Percentiles rank a stretch among this genome's conserved stretches.
phyloP scores from a whole-genome alignment of 805 yeast genomes.

The Saccharomycopsis malanga region DNA sequence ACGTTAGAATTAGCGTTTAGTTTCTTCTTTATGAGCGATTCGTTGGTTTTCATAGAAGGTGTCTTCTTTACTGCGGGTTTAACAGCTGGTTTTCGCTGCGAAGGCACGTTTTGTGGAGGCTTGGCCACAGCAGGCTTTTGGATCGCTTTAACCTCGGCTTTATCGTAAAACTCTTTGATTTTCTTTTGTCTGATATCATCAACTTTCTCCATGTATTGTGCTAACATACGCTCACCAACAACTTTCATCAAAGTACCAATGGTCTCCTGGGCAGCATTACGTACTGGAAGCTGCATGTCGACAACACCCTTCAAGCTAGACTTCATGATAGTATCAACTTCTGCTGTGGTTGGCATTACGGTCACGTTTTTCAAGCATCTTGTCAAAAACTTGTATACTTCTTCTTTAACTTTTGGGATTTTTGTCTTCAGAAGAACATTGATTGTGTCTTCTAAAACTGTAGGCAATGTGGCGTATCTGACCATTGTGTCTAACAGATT shows the following conservation, averaged over 20 bases:
- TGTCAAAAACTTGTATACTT: conserved; percentile 56
- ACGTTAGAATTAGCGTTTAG: conserved; percentile 25
- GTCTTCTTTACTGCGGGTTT: conserved; percentile 21
- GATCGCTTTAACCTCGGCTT: conserved; percentile 46
- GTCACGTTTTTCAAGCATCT: conserved; percentile 52
- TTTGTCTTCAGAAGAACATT: conserved; percentile 41
- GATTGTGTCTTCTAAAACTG: conserved; percentile 46
- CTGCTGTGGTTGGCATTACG: conserved; percentile 42
- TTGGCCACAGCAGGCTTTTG: conserved; percentile 18
- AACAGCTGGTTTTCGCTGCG: not conserved
- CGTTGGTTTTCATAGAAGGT: conserved; percentile 19
- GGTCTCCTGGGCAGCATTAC: conserved; percentile 69
- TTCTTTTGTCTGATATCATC: conserved; percentile 72
- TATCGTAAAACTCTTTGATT: conserved; percentile 50
- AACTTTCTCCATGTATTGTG: conserved; percentile 52
- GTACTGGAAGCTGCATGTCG: conserved; percentile 79
- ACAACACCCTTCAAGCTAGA: conserved; percentile 55
- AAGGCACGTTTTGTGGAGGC: conserved; percentile 26
- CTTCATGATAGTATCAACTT: conserved; percentile 51
- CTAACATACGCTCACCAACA: conserved; percentile 66
- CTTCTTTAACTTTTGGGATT: conserved; percentile 75
- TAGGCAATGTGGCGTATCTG: conserved; percentile 40
- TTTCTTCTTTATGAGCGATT: conserved; percentile 18
- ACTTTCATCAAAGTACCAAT: conserved; percentile 79
- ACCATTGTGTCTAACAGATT: conserved; percentile 61